Conservation (phyloP, 2,329 filamentous ascomycete genomes). For the Biscogniauxia sp. region DNA sequence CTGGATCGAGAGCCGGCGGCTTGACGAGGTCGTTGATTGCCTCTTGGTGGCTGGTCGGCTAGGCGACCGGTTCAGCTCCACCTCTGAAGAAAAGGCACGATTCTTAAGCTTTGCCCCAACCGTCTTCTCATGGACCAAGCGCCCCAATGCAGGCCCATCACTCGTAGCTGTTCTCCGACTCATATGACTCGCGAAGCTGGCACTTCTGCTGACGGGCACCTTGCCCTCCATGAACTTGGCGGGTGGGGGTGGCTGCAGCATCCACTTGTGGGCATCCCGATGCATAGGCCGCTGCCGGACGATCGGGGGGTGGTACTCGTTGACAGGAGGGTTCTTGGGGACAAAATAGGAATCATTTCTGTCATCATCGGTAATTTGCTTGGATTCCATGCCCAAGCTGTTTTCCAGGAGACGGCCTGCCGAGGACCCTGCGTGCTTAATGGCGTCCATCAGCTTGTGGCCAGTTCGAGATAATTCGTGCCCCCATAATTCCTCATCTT, state of each 20-base stretch:
- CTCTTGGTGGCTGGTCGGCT: slow-evolving; percentile 13
- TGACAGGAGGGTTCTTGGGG: slow-evolving; percentile 68
- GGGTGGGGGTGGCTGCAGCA: slow-evolving; percentile 87
- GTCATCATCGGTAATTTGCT: slow-evolving; percentile 47
- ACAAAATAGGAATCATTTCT: slow-evolving; percentile 60
- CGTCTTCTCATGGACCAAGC: slow-evolving; percentile 45
- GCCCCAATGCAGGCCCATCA: slow-evolving; percentile 43
- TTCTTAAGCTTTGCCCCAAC: slow-evolving; percentile 46
- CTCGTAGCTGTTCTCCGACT: slow-evolving; percentile 43
- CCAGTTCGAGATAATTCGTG: slow-evolving; percentile 53
- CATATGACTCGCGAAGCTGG: slow-evolving; percentile 53
- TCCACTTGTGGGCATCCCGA: slow-evolving; percentile 76
- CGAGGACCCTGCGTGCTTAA: slow-evolving; percentile 57
- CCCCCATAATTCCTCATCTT: slow-evolving; percentile 87
- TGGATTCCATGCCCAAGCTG: slow-evolving; percentile 52
- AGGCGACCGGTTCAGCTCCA: slow-evolving; percentile 22
- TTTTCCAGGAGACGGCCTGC: slow-evolving; percentile 54
- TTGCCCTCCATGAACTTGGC: slow-evolving; percentile 91
- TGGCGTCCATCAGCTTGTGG: slow-evolving; percentile 56
- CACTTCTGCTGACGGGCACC: slow-evolving; percentile 63
- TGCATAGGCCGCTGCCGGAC: slow-evolving; percentile 71
- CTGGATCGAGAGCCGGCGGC: slow-evolving; percentile 5
- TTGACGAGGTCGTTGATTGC: slow-evolving; percentile 19
- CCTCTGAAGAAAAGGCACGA: slow-evolving; percentile 35
- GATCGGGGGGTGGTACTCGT: slow-evolving; percentile 82